Evolutionary conservation across 768 basidiomycete species (phyloP), one percentile per base, ranked within the genome.

Genomic region (Lactarius psammicola): DNA sequence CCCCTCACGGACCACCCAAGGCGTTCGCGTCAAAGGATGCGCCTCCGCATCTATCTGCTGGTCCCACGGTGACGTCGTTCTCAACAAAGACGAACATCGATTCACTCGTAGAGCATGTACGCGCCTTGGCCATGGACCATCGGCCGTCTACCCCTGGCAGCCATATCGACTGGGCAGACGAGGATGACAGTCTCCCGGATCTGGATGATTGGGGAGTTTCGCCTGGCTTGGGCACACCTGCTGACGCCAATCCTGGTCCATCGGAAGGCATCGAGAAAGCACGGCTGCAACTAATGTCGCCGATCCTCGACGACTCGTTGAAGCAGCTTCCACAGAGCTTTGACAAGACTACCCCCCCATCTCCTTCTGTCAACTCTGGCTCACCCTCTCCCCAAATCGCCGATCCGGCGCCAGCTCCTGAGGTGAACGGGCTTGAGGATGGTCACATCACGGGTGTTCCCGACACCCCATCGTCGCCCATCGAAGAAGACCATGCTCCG

Each of bases 91-190:
- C 83, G 58, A 83, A 89, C 68, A 86, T 92, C 59, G 87, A 91
- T 73, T 85, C 85, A n/a, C 79, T 91, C 13, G 90, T 92, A 17
- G 89, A 92, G 72, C 88, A 85, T 59, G 87, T 90, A 13, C 79
- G 89, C 56, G 86, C 89, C 10, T 84, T 85, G 8, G 88, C 89
- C 10, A 89, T 91, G 85, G 86, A 76, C 44, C 80, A 84, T 60
- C 80, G 88, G 53, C 87, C 89, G 15, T 77, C 83, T 18, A 88
- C 89, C 1, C 89, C 89, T 17, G 88, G 87, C 38, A 89, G 86
- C 64, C 90, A 93, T 69, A 88, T 93, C 64, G 91, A 94, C 75
- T 94, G 92, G 92, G 92, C 92, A 49, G 88, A 93, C 69, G 92
- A 94, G 63, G 91, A 94, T 68, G 84, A 85, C 66, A 86, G 83